Conservation (phyloP, 768 basidiomycete species). For the Lactifluus hygrophoroides region DNA sequence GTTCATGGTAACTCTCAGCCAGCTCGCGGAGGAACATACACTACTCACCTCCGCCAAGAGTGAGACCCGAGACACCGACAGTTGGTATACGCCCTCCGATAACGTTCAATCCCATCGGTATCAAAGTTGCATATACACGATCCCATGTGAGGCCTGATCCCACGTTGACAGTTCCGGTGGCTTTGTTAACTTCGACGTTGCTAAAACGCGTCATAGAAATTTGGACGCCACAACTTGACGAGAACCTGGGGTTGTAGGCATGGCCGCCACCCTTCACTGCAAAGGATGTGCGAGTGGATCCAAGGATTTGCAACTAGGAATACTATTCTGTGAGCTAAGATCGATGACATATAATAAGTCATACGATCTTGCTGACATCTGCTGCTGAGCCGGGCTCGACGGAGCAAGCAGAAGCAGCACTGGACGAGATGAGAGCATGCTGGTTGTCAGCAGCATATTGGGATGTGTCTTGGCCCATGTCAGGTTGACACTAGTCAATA, state of each 20-base stretch:
- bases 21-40: no score
- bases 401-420: no score
- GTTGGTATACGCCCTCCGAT: no score
- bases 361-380: slow-evolving; percentile 12
- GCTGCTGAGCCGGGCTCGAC: no score
- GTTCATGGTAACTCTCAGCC: no score
- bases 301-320: slow-evolving; percentile 4
- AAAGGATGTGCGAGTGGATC: no score
- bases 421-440: slow-evolving; percentile 2
- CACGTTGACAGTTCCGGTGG: no score
- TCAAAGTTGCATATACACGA: slow-evolving; percentile 19
- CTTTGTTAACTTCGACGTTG: not conserved
- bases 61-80: no score
- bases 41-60: no score
- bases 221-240: slow-evolving; percentile 23
- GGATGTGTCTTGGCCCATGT: not conserved
- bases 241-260: slow-evolving; percentile 20
- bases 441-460: slow-evolving; percentile 3
- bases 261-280: slow-evolving; percentile 25
- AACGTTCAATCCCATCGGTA: no score
- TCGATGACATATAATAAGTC: not conserved
- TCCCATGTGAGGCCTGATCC: slow-evolving; percentile 26
- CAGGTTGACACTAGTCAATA: not conserved
- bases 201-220: slow-evolving; percentile 23
- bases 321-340: not conserved